A percentile compares a stretch with the other conserved stretches of the same genome.
Conservation (phyloP, 2,329 filamentous ascomycete species). For the Ophiostoma perfectum region DNA sequence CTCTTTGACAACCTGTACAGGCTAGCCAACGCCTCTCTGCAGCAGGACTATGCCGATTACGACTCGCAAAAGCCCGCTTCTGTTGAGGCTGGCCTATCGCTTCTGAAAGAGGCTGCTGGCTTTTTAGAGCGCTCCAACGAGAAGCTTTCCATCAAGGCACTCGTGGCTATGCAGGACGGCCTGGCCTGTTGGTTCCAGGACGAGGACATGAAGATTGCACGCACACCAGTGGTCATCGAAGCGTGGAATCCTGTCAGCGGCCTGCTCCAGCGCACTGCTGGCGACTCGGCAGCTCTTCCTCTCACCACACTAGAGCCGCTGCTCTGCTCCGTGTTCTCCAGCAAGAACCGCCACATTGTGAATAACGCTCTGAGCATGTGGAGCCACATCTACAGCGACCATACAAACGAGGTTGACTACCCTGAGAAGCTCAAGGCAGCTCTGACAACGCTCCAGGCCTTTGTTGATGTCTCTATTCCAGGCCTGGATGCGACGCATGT, state of each 20-base stretch:
- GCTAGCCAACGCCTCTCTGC: conserved; percentile 50
- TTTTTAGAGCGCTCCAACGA: conserved; percentile 48
- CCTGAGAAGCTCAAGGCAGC: conserved; percentile 58
- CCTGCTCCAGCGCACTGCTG: not conserved
- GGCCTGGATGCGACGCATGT: conserved; percentile 38
- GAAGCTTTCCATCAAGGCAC: conserved; percentile 48
- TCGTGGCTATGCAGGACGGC: conserved; percentile 58
- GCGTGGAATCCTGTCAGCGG: conserved; percentile 37
- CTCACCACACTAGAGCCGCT: conserved; percentile 46
- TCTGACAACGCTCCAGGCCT: conserved; percentile 55
- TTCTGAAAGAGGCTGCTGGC: conserved; percentile 49
- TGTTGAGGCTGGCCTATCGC: conserved; percentile 35
- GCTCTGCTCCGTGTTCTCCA: conserved; percentile 52
- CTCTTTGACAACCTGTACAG: conserved; percentile 63
- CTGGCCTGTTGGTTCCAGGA: conserved; percentile 62
- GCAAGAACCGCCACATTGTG: conserved; percentile 51
- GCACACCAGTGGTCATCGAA: conserved; percentile 38
- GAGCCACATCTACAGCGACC: conserved; percentile 61
- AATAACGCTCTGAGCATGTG: conserved; percentile 52
- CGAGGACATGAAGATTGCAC: conserved; percentile 38
- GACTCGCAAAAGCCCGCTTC: conserved; percentile 30
- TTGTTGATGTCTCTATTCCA: conserved; percentile 45
- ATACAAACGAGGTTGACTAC: conserved; percentile 55
- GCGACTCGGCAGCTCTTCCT: conserved; percentile 35
- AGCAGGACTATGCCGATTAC: conserved; percentile 44